Base-by-base conservation (phyloP, 2,329 filamentous ascomycete genomes). In the Stromatinia cepivora region DNA sequence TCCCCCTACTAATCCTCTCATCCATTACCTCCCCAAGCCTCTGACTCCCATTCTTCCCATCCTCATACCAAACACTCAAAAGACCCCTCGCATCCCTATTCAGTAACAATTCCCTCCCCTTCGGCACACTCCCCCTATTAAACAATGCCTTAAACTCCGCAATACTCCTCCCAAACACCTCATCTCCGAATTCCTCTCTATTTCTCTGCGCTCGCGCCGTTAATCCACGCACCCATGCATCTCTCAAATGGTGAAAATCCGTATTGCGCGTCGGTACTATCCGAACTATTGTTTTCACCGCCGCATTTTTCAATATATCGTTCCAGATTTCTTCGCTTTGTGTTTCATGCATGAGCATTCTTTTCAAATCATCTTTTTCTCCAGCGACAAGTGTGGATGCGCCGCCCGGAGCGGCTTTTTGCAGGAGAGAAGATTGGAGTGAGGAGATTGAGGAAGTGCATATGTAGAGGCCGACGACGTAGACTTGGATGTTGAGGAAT, bases 191-290 rank as follows among this genome's bases (percentile, higher is more conserved):
- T 1, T 81, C 80, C 46, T 82, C 81, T n/a, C 57, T 58, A 22
- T 72, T 48, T 31, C 84, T 83, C 72, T 89, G 84, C 3, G 90
- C 90, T 46, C 91, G 88, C 11, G 87, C 90, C 67, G 92, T 91
- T 72, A 99, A 90, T 31, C 92, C 91, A 8, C 93, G 87, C 70
- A 97, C 92, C 82, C 94, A 96, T 1, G 92, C 95, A 78, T 99
- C 95, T 53, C 94, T 88, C 72, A 99, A 81, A 79, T 99, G 95
- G 73, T 90, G 88, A 80, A 97, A 98, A 80, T 98, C 94, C 25
- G 95, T 99, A 80, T 96, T 93, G 50, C 93, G 86, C n/a, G 93
- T 93, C 0, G 95, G 95, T 3, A 94, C 89, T 72, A 99, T 90
- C 58, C 94, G 87, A 81, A 97, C 89, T 0, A 90, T 87, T 36